Percentiles rank a stretch among this genome's conserved stretches.
Conservation (phyloP, 2,329 filamentous ascomycete genomes). For the Colletotrichum sp. region DNA sequence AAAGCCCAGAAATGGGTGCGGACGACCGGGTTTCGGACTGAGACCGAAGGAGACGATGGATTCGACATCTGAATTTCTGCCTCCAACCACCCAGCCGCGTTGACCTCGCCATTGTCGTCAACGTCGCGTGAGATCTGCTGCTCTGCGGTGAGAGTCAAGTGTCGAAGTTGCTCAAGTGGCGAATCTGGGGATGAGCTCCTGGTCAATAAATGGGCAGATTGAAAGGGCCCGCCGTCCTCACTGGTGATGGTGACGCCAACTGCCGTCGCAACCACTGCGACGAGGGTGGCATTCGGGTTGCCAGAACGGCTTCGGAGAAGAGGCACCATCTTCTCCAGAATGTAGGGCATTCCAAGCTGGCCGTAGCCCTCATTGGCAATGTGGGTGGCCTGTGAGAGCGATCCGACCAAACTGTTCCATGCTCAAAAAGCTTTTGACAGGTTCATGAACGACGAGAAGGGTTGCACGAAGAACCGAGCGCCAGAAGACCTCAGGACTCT, state of each 20-base stretch:
- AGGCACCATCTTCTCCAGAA: not conserved
- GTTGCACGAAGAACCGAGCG: not conserved
- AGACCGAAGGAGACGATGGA: not conserved
- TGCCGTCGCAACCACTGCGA: not conserved
- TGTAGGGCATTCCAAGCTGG: accelerated
- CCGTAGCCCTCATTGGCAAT: not conserved
- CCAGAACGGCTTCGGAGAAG: not conserved
- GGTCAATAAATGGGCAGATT: not conserved
- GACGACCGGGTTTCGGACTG: not conserved
- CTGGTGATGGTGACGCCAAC: not conserved
- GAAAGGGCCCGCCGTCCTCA: not conserved
- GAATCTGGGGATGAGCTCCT: not conserved
- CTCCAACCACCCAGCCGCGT: not conserved
- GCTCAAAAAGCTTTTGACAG: not conserved
- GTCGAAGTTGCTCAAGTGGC: not conserved
- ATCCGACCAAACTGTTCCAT: not conserved
- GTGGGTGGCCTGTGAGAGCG: not conserved
- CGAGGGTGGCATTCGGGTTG: not conserved
- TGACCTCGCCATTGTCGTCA: not conserved
- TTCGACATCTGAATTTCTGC: not conserved
- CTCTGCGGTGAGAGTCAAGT: not conserved
- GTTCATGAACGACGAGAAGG: not conserved
- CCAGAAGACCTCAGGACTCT: accelerated
- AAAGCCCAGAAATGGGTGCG: not conserved
- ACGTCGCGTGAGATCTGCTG: not conserved